Conservation (phyloP, 805 yeast species). For the Candida boleticola region DNA sequence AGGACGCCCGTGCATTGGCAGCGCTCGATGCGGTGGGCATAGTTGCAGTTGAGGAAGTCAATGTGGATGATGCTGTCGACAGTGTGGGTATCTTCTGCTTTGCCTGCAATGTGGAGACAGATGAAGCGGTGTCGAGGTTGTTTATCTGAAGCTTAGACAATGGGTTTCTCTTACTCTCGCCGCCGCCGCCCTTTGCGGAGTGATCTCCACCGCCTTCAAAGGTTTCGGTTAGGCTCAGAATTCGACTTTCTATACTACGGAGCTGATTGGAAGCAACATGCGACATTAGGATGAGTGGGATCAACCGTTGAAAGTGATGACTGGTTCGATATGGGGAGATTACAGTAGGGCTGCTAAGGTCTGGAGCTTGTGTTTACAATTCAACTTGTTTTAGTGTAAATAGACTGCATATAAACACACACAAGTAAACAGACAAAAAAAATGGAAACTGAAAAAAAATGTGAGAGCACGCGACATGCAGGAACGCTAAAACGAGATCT, state of each 20-base stretch:
- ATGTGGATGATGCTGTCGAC: background rate
- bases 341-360: too few relatives aligned
- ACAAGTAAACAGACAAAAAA: too few relatives aligned
- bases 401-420: too few relatives aligned
- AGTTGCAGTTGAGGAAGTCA: background rate
- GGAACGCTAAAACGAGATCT: too few relatives aligned
- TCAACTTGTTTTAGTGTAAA: too few relatives aligned
- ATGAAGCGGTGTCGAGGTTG: constrained; percentile 9
- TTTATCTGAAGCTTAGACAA: constrained; percentile 14
- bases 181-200: constrained; percentile 4
- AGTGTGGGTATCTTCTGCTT: constrained; percentile 2
- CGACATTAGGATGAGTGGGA: constrained; percentile 9
- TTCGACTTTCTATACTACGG: constrained; percentile 19
- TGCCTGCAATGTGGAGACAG: background rate
- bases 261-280: constrained; percentile 14
- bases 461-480: too few relatives aligned
- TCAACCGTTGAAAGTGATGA: too few relatives aligned
- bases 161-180: constrained; percentile 11
- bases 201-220: constrained; percentile 2
- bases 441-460: too few relatives aligned
- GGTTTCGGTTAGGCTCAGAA: constrained; percentile 17
- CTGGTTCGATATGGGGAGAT: too few relatives aligned
- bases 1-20: too few relatives aligned
- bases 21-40: background rate
- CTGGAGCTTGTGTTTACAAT: too few relatives aligned